phyloP scores from a whole-genome alignment of 768 basidiomycete species.

The Pisolithus tinctorius region DNA sequence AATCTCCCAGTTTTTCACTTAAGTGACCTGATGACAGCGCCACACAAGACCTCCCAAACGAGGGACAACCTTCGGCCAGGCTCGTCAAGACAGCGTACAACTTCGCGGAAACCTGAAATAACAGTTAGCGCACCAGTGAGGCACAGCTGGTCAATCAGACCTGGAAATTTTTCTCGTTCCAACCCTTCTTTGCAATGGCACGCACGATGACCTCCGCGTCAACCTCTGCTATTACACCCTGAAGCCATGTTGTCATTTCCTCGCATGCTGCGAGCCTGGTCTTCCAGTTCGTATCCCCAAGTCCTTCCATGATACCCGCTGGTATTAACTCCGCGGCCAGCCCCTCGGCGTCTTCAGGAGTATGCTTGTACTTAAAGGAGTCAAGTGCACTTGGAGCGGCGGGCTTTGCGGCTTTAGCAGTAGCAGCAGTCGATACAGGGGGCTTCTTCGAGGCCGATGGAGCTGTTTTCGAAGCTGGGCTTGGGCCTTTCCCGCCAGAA shows the following conservation, averaged over 20 bases:
- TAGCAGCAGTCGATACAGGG: constrained; percentile 27
- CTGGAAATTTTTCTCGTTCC: constrained; percentile 99
- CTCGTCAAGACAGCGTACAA: constrained; percentile 70
- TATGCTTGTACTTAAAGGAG: constrained; percentile 85
- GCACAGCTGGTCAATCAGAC: constrained; percentile 31
- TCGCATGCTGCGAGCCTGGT: constrained; percentile 80
- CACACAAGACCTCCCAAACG: constrained; percentile 79
- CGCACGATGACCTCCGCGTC: constrained; percentile 89
- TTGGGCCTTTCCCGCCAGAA: constrained; percentile 9
- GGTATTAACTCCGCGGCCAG: constrained; percentile 73
- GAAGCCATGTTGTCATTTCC: constrained; percentile 79
- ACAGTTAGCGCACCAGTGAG: constrained; percentile 4
- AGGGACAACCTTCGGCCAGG: constrained; percentile 72
- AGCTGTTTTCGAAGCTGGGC: constrained; percentile 22
- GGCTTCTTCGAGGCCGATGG: constrained; percentile 38
- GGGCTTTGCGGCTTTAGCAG: constrained; percentile 40
- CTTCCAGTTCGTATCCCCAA: constrained; percentile 94
- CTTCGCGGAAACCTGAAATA: constrained; percentile 76
- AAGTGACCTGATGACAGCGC: constrained; percentile 79
- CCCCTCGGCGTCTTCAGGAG: constrained; percentile 86
- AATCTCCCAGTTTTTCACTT: constrained; percentile 90
- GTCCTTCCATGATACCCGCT: constrained; percentile 54
- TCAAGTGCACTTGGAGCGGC: constrained; percentile 57
- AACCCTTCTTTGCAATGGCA: constrained; percentile 86
- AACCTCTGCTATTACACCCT: constrained; percentile 52